Base-by-base conservation (phyloP, 805 yeast species). In the Yamadazyma ubonensis region DNA sequence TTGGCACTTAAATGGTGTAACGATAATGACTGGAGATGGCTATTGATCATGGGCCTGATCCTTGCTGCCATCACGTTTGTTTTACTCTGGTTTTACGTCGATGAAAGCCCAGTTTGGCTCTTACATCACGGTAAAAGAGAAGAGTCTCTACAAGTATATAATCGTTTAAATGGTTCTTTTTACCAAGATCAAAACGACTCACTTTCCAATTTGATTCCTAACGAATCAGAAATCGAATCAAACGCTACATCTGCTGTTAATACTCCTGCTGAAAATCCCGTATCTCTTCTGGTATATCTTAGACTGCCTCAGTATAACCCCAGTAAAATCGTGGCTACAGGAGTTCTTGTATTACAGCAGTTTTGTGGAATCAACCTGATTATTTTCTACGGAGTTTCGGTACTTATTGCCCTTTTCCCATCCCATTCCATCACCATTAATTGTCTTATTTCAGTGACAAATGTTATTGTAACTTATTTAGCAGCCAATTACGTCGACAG, bases 321-420 rank as follows among this genome's bases (percentile, higher is more conserved):
- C 38, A 80, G 93, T 4, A 69, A 81, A 34, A 52, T 75, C 14
- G 83, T 81, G 0, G 85, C 89, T 7, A 78, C 89, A 0, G 78
- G 83, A 2, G 73, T 88, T 12, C 76, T 90, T 70, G 65, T 82
- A 15, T 83, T 90, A 12, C 99, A 93, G 65, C 99, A 93, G 59
- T 78, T 91, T 42, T 81, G 88, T 51, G 99, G 99, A 23, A 86
- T 93, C 57, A 93, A 93, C 59, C 80, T 96, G 2, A 88, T 93
- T 44, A 79, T 93, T 15, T 87, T 91, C 57, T 93, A 91, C 59
- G 99, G 99, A 4, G 96, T 91, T 4, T 78, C 86, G 10, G 85
- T 91, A 1, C 68, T 93, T 37, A 70, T 81, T n/a, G 66, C 77
- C 6, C 65, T 85, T 4, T 73, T 88, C 46, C 96, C 98, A 2